Base-by-base conservation (phyloP, 495 filamentous ascomycete genomes). In the Lasiosphaeria miniovina region DNA sequence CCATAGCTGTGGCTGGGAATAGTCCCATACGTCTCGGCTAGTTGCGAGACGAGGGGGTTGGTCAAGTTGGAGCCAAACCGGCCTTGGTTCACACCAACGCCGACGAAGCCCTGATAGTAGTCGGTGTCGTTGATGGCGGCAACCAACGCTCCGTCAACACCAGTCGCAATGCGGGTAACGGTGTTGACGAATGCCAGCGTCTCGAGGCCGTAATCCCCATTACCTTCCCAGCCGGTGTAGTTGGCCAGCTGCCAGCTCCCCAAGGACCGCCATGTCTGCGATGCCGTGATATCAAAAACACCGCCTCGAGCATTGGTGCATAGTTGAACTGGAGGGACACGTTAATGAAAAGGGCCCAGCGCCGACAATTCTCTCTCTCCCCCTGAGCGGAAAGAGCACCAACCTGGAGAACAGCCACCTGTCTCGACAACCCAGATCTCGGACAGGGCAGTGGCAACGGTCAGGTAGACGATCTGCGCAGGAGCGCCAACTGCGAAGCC, bases 1-100 rank as follows among this genome's bases (percentile, higher is more conserved):
- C 85, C 86, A 65, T 86, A 89, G 61, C 80, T 85, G 48, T 86
- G 75, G 54, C 83, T 86, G 33, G 84, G 82, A 56, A 87, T 84
- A 2, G 59, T 61, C 35, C 81, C 81, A 53, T 75, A 70, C 45
- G 76, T 70, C 54, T 83, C 71, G 38, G 81, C 79, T 46, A 87
- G 64, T 34, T 76, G 71, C 3, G 78, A 62, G 58, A 74, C 71
- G 56, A 69, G 67, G 14, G 60, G 72, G 43, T 68, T 65, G 35
- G 68, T 67, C n/a, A 75, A 57, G 45, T 72, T 72, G 33, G 63
- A 48, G 34, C 70, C 67, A 46, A 81, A 80, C 34, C 61, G 72
- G 52, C 77, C 78, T 8, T 70, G 73, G 15, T 70, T 76, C 10
- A 76, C 74, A 4, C 79, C 82, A 10, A 89, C 59, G 10, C 86